Evolutionary conservation across 2,329 filamentous ascomycete genomes (phyloP), one percentile per base, ranked within the genome.

Genomic region (Byssochlamys sp.): DNA sequence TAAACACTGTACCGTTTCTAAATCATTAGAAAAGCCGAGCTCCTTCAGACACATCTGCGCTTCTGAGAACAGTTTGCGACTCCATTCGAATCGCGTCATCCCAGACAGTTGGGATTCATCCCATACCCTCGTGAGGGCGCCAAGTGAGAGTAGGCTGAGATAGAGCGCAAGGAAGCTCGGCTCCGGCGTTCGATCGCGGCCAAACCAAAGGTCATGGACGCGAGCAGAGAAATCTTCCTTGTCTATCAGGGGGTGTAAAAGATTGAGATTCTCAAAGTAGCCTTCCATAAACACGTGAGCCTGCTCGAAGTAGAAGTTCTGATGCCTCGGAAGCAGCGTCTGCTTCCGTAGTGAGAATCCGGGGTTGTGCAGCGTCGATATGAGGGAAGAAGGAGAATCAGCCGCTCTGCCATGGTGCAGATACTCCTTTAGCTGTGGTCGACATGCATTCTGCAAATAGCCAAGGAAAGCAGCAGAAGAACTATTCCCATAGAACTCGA

Each of bases 211-310:
- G 24, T 73, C 65, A 57, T 79, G 74, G 55, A 77, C 77, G 11
- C 74, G 71, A 39, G 69, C 57, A 3, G 77, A 61, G 35, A 80
- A 80, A 24, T 69, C 66, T 6, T 73, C 69, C 63, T 78, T 78
- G 54, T 79, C 77, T 24, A 80, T 71, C 2, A 80, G 71, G 0
- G 77, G 77, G 39, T 79, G 76, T 11, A 80, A 73, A 57, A 76
- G 76, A 59, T 80, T 77, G 4, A 79, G 71, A 33, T 75, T 78
- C 11, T 76, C 73, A 56, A 80, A 80, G 65, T 78, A 80, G 11
- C 71, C 73, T 58, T 77, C 74, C 54, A 79, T 67, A 33, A 80
- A 79, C 1, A 71, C 63, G 57, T 75, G 74, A 5, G 76, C 77
- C 51, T 79, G 73, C 1, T 73, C 72, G 54, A 76, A 76, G 52